phyloP scores from a whole-genome alignment of 2,329 filamentous ascomycete genomes.

The Graphiopsis chlorocephala region DNA sequence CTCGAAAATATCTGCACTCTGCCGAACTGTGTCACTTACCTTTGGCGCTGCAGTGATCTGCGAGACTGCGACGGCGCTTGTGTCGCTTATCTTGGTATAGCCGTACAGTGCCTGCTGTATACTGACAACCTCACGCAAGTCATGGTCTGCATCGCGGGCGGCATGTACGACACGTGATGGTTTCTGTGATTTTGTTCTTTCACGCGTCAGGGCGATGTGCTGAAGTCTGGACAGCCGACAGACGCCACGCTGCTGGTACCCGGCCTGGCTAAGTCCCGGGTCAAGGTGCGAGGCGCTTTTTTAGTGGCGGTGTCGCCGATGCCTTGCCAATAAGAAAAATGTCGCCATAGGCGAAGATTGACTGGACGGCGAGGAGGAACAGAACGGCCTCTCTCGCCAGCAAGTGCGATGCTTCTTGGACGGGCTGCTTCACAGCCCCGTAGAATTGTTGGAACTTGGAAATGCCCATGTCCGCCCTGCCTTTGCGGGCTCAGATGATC shows the following conservation, averaged over 20 bases:
- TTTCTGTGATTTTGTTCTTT: too few species aligned
- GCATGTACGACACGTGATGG: not conserved
- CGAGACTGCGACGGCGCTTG: not conserved
- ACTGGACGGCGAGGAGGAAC: not conserved
- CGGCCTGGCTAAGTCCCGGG: not conserved
- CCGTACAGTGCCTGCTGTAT: not conserved
- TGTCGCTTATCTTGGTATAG: not conserved
- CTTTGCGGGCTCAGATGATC: not conserved
- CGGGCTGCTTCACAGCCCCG: not conserved
- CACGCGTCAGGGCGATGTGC: not conserved
- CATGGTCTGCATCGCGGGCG: not conserved
- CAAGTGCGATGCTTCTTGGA: not conserved
- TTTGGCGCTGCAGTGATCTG: not conserved
- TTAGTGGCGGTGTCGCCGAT: not conserved
- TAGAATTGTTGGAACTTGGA: not conserved
- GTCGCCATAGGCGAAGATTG: not conserved
- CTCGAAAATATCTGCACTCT: not conserved
- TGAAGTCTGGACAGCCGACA: not conserved
- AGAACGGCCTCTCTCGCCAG: not conserved
- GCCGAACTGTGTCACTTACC: not conserved
- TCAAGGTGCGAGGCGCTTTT: not conserved
- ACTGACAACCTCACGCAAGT: not conserved
- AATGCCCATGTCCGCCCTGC: not conserved
- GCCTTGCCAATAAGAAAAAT: not conserved
- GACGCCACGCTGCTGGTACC: not conserved